phyloP scores from a whole-genome alignment of 768 basidiomycete genomes.

The Suillus americanus region DNA sequence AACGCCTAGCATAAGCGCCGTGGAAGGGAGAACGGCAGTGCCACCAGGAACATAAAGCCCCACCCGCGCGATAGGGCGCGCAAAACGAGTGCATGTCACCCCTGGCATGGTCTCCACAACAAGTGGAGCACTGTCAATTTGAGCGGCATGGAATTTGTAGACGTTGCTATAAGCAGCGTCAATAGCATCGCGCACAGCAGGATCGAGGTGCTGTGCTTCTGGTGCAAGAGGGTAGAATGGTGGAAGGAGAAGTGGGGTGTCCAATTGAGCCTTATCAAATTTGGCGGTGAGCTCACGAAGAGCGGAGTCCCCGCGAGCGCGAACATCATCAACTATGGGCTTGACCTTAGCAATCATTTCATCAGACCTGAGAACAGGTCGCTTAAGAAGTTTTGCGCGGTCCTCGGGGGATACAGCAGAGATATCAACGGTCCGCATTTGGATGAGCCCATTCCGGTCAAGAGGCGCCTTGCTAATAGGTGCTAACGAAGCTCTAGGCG shows the following conservation, averaged over 20 bases:
- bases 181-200: constrained; percentile 75
- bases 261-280: constrained; percentile 81
- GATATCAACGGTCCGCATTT: constrained; percentile 76
- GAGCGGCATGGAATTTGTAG: constrained; percentile 87
- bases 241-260: constrained; percentile 69
- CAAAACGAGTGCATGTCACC: constrained; percentile 93
- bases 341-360: constrained; percentile 78
- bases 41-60: constrained; percentile 98
- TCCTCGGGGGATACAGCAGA: constrained; percentile 45
- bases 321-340: constrained; percentile 90
- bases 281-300: constrained; percentile 88
- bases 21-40: constrained; percentile 93
- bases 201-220: constrained; percentile 59
- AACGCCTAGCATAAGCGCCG: constrained; percentile 96
- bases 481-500: constrained; percentile 29
- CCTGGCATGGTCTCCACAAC: constrained; percentile 97
- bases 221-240: constrained; percentile 56
- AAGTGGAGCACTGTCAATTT: constrained; percentile 68
- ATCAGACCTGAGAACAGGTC: constrained; percentile 80
- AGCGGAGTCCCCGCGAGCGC: constrained; percentile 80
- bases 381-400: constrained; percentile 70
- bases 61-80: constrained; percentile 92
- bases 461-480: constrained; percentile 17
- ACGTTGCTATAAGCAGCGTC: constrained; percentile 91
- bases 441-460: constrained; percentile 52